phyloP scores from a whole-genome alignment of 495 filamentous ascomycete species.

The Pyrenula aspistea region DNA sequence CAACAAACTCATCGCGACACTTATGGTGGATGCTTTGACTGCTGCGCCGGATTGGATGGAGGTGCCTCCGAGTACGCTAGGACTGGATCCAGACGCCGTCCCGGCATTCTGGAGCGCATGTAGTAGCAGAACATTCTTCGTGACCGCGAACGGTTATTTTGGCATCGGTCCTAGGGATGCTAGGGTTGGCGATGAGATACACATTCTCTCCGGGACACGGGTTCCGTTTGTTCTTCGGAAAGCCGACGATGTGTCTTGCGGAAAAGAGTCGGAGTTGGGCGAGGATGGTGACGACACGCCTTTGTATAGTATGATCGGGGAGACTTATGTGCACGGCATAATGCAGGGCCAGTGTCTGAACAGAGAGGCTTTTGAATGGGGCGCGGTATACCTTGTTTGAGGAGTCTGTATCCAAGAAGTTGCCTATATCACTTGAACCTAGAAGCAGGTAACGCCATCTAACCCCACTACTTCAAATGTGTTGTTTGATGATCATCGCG shows the following conservation, averaged over 20 bases:
- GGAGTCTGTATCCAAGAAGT: not conserved
- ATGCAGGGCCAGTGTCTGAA: not conserved
- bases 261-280: not conserved
- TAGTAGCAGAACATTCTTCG: not conserved
- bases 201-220: not conserved
- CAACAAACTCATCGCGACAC: not conserved
- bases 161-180: not conserved
- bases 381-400: not conserved
- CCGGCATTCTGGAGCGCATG: not conserved
- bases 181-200: not conserved
- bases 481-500: not conserved
- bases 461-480: not conserved
- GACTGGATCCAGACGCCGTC: not conserved
- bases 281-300: not conserved
- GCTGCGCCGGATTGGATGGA: not conserved
- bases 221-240: slow-evolving; percentile 1
- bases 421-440: not conserved
- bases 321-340: not conserved
- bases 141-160: not conserved
- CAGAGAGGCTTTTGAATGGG: not conserved
- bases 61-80: not conserved
- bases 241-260: not conserved
- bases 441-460: not conserved
- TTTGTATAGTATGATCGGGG: not conserved
- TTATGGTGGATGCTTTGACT: not conserved